Percentiles rank a stretch among this genome's conserved stretches.
These are phyloP conservation scores for Silene conica DNA, from an alignment of 148 eudicot species.

Conservation along the genomic window DNA sequence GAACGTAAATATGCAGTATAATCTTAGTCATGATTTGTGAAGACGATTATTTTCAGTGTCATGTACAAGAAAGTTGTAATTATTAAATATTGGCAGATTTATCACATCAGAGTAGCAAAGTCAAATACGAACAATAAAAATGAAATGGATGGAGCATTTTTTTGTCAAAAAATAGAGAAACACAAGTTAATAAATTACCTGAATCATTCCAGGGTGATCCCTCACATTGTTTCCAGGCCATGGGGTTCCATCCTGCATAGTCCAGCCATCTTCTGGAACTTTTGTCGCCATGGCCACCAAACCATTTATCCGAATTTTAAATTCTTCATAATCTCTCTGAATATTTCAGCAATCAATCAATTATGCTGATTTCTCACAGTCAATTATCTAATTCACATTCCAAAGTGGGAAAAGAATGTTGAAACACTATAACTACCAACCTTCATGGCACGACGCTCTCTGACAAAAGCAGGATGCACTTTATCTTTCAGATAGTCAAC, in stretches of 20 bases:
- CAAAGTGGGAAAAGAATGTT: not conserved
- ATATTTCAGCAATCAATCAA: slow-evolving; percentile 17
- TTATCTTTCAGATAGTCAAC: slow-evolving; percentile 85
- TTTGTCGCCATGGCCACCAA: slow-evolving; percentile 85
- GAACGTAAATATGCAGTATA: too few relatives aligned
- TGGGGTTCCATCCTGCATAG: slow-evolving; percentile 98
- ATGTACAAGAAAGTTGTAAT: too few relatives aligned
- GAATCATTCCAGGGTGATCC: slow-evolving; percentile 99
- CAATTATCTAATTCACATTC: not conserved
- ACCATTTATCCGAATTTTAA: slow-evolving; percentile 82
- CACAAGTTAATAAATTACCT: slow-evolving; percentile 36
- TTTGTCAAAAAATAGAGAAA: not conserved
- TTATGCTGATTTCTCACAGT: not conserved
- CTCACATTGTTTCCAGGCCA: slow-evolving; percentile 98
- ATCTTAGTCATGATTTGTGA: too few relatives aligned
- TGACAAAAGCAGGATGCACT: slow-evolving; percentile 89
- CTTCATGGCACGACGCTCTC: slow-evolving; percentile 99
- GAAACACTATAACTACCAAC: slow-evolving; percentile 29
- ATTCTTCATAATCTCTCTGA: slow-evolving; percentile 96
- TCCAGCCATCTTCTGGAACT: slow-evolving; percentile 99
- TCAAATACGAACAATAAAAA: not conserved
- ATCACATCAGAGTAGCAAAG: not conserved
- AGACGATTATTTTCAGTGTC: too few relatives aligned
- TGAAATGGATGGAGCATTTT: not conserved
- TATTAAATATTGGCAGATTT: too few relatives aligned